Conservation (phyloP, 2,329 filamentous ascomycete species). For the Aspergillus jensenii region DNA sequence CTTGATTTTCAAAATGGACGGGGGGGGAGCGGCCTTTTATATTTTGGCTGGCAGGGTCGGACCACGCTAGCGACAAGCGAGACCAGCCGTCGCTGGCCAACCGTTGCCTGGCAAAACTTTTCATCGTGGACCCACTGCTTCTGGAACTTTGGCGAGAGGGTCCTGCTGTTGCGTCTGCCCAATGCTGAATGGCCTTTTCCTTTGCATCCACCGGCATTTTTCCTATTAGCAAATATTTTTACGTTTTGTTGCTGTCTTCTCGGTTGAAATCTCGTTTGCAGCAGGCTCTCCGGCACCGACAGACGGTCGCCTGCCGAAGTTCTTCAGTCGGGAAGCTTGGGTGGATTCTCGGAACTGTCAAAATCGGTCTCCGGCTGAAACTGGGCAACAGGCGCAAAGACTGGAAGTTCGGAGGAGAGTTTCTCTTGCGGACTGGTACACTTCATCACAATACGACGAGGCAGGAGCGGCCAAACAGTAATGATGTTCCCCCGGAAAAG, state of each 20-base stretch:
- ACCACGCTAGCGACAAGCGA: conserved; percentile 31
- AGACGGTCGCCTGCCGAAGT: background rate
- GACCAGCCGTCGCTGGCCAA: conserved; percentile 2
- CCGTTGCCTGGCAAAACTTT: conserved; percentile 15
- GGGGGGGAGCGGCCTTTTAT: conserved; percentile 28
- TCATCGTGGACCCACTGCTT: background rate
- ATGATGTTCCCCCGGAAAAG: too few relatives aligned
- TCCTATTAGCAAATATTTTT: conserved; percentile 6
- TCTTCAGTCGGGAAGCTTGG: background rate
- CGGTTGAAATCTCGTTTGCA: background rate
- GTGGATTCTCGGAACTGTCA: background rate
- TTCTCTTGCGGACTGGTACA: too few relatives aligned
- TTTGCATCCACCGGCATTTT: background rate
- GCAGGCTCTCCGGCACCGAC: background rate
- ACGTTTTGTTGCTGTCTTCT: background rate
- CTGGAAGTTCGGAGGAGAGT: too few relatives aligned
- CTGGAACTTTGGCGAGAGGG: background rate
- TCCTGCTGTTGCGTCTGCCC: background rate
- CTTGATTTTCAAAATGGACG: conserved; percentile 37
- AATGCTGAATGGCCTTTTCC: background rate
- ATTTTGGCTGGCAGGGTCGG: conserved; percentile 4
- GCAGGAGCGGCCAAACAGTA: too few relatives aligned
- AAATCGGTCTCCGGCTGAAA: too few relatives aligned
- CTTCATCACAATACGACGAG: too few relatives aligned
- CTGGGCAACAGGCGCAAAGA: too few relatives aligned